These are phyloP conservation scores for Ulota crispa DNA, from an alignment of 225 moss, liverwort and hornwort genomes.

Conservation along the genomic window DNA sequence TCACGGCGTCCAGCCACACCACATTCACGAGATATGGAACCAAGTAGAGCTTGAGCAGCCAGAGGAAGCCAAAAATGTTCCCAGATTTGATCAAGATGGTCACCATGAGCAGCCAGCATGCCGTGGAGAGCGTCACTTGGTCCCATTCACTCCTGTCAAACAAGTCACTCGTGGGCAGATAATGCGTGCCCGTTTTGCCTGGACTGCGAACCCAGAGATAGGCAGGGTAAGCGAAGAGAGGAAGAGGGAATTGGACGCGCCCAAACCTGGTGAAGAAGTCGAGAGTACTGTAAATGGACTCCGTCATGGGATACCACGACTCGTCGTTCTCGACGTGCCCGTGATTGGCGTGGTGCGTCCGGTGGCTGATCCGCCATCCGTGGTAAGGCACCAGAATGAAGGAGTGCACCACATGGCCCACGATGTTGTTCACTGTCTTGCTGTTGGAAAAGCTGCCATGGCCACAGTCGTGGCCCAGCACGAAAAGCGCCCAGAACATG, in stretches of 20 bases:
- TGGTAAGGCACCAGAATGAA: slow-evolving; percentile 64
- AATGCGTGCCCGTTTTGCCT: slow-evolving; percentile 49
- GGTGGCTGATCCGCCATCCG: slow-evolving; percentile 67
- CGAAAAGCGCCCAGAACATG: slow-evolving; percentile 73
- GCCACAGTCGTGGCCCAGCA: slow-evolving; percentile 65
- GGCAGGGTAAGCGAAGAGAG: slow-evolving; percentile 40
- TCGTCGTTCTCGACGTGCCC: slow-evolving; percentile 66
- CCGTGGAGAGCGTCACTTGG: slow-evolving; percentile 47
- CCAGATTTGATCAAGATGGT: slow-evolving; percentile 13
- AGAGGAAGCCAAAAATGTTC: slow-evolving; percentile 33
- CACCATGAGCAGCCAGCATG: slow-evolving; percentile 50
- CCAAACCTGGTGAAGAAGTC: neutral
- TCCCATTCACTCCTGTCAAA: slow-evolving; percentile 45
- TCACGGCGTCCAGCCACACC: slow-evolving; percentile 53
- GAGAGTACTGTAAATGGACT: slow-evolving; percentile 35
- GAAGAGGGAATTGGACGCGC: slow-evolving; percentile 34
- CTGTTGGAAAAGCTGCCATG: slow-evolving; percentile 55
- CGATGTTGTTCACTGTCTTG: slow-evolving; percentile 37
- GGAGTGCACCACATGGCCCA: slow-evolving; percentile 55
- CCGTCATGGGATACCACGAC: slow-evolving; percentile 59
- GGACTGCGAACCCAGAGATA: slow-evolving; percentile 59
- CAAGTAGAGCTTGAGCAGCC: slow-evolving; percentile 58
- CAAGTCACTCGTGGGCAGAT: slow-evolving; percentile 37
- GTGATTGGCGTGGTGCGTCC: slow-evolving; percentile 62
- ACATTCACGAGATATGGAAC: slow-evolving; percentile 53